Evolutionary conservation across 352 stramenopile species (phyloP), one percentile per base, ranked within the genome.

Genomic region (Pythium angustatum): DNA sequence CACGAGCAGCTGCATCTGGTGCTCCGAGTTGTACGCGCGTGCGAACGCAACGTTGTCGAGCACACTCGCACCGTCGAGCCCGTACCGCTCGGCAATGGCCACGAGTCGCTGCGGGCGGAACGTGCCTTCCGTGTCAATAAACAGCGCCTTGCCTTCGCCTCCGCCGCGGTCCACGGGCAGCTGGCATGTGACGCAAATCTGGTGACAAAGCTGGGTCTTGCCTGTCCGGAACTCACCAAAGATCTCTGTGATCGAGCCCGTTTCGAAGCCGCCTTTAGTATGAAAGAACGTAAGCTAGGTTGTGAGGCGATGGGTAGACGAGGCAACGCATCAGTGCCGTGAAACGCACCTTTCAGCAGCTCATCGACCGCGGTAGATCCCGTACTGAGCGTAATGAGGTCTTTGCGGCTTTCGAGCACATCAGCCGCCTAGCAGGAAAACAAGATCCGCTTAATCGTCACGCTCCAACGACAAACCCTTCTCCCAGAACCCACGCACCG

Each of bases 141-240:
- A 99, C 52, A 99, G 96, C 21, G 96, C 96, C 71, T 98, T 97
- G 44, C 97, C 98, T 79, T 99, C 97, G 6, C 96, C 98, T 49
- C 98, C 98, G 47, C 98, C 98, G 40, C 98, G 92, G 62, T 98
- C 96, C 61, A 99, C 86, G 2, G 96, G 91, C 45, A 99, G 85
- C 80, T 99, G 98, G 69, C 96, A 99, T 38, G 97, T 99, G 34
- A 99, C 97, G 73, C 97, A 99, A 1, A 99, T 82, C 58, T 98
- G 99, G 70, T 99, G 98, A 70, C 98, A 99, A 41, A 99, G 73
- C 75, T 99, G 97, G 11, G 98, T 99, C 77, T 99, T 99, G 34
- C 98, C 98, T 17, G 97, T 99, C 17, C 98, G 89, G 76, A 99
- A 99, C 73, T 99, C 98, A 47, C 97, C 97, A 84, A 99, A 99